Evolutionary conservation across 1,139 yeast species (phyloP), one percentile per base, ranked within the genome.

Genomic region (Starmera stellimalicola): DNA sequence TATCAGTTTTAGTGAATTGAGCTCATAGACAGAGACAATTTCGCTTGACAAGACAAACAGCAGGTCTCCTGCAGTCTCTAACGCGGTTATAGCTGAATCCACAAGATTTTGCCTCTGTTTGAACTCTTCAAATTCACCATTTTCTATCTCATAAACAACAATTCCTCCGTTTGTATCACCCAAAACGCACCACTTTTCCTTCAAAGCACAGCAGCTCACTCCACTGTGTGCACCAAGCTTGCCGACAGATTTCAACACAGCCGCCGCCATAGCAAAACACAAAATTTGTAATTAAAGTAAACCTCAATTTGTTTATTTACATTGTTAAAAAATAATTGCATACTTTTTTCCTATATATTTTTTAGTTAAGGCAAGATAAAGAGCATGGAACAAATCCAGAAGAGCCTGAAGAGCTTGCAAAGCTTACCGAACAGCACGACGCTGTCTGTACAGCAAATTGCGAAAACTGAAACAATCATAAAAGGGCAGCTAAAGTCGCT

Each of bases 401-500:
- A 22, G 7, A 8, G n/a, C 22, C 7, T 31, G 7, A 27, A 33
- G 10, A 18, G 30, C 5, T 17, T 37, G 11, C 7, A 31, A 5
- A 27, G 31, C 16, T 15, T 27, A 3, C 35, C 38, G 10, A 37
- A 33, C 16, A 35, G 30, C 6, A 32, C 32, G 24, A 33, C 40
- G 1, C 18, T 26, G 1, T 28, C 34, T 0, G 36, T 47, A 2
- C 39, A 39, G 16, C 50, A 45, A 34, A 41, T 47, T 16, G 37
- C 37, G 19, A 38, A 47, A 1, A 30, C 45, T 0, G 49, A 45
- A 20, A 30, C 37, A 6, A 41, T 45, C 8, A 37, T 47, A 17
- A 30, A 37, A 22, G 37, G 42, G 22, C 51, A 47, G 29, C 16
- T 38, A 15, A 29, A 33, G 4, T 34, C 41, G 7, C 25, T 47